phyloP scores from a whole-genome alignment of 2,329 filamentous ascomycete species.

The Nigrospora osmanthi region DNA sequence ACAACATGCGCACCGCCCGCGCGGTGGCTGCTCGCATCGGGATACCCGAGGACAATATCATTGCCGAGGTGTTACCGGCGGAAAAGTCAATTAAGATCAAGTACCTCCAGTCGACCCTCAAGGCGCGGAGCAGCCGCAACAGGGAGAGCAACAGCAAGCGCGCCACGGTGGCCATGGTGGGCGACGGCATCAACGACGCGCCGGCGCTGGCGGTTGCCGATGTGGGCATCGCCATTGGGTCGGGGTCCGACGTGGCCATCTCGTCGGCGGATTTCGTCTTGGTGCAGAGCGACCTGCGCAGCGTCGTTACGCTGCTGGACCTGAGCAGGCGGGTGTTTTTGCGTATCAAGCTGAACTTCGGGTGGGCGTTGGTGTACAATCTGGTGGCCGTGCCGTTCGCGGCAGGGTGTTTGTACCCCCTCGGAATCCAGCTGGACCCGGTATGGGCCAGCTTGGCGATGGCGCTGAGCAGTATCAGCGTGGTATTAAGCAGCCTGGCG shows the following conservation, averaged over 20 bases:
- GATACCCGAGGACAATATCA: slow-evolving; percentile 66
- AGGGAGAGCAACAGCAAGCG: slow-evolving; percentile 15
- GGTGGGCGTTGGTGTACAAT: slow-evolving; percentile 81
- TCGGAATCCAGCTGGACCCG: slow-evolving; percentile 57
- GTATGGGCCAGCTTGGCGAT: slow-evolving; percentile 89
- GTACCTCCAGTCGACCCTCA: slow-evolving; percentile 48
- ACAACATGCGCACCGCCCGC: slow-evolving; percentile 76
- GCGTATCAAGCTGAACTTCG: slow-evolving; percentile 78
- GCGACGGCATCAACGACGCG: slow-evolving; percentile 85
- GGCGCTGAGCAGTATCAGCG: slow-evolving; percentile 86
- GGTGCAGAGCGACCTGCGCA: slow-evolving; percentile 60
- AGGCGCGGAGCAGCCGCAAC: slow-evolving; percentile 17
- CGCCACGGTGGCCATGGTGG: slow-evolving; percentile 69
- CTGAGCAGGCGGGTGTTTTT: slow-evolving; percentile 67
- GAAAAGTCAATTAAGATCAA: slow-evolving; percentile 71
- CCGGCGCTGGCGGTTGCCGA: slow-evolving; percentile 75
- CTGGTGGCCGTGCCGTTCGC: slow-evolving; percentile 70
- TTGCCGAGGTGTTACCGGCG: slow-evolving; percentile 78
- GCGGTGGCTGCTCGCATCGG: slow-evolving; percentile 72
- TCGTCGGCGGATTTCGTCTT: slow-evolving; percentile 77
- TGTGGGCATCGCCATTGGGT: slow-evolving; percentile 76
- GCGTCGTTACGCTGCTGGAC: slow-evolving; percentile 65
- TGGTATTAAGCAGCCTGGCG: slow-evolving; percentile 73
- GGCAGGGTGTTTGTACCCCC: slow-evolving; percentile 66
- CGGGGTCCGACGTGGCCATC: slow-evolving; percentile 77